These are phyloP conservation scores for Cordyceps fumosorosea DNA, from an alignment of 2,329 filamentous ascomycete species.

Conservation along the genomic window DNA sequence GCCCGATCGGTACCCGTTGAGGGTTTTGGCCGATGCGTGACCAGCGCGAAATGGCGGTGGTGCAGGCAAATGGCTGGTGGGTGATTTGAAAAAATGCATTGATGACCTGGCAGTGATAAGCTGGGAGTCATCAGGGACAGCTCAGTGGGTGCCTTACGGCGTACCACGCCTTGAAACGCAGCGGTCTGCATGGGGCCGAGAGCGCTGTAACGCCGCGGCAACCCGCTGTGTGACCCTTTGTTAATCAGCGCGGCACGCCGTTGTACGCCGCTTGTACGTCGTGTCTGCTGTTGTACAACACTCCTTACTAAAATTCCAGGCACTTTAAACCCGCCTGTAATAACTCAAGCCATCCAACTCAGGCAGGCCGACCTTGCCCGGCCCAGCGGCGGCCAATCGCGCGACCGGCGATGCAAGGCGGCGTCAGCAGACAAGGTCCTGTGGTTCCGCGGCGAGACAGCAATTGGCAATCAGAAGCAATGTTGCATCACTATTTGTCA, in stretches of 20 bases:
- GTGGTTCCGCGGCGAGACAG: background rate
- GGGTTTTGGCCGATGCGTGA: background rate
- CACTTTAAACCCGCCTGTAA: background rate
- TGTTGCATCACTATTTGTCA: background rate
- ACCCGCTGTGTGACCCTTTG: background rate
- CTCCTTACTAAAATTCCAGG: background rate
- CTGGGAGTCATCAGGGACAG: background rate
- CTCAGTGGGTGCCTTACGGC: background rate
- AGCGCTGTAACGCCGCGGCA: background rate
- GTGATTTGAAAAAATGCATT: background rate
- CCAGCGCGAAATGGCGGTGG: background rate
- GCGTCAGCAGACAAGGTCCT: slow-evolving; percentile 4
- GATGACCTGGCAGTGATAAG: background rate
- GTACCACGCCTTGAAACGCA: background rate
- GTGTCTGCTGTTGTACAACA: background rate
- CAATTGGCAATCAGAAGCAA: background rate
- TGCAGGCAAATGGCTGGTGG: background rate
- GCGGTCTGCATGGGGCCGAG: background rate
- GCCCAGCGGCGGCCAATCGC: background rate
- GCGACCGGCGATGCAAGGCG: background rate
- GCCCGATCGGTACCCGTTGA: slow-evolving; percentile 4
- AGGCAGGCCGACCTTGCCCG: background rate
- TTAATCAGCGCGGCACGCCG: background rate
- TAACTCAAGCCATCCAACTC: background rate
- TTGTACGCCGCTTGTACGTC: background rate